Conservation (phyloP, 177 flowering plant genomes). For the Telopea speciosissima region DNA sequence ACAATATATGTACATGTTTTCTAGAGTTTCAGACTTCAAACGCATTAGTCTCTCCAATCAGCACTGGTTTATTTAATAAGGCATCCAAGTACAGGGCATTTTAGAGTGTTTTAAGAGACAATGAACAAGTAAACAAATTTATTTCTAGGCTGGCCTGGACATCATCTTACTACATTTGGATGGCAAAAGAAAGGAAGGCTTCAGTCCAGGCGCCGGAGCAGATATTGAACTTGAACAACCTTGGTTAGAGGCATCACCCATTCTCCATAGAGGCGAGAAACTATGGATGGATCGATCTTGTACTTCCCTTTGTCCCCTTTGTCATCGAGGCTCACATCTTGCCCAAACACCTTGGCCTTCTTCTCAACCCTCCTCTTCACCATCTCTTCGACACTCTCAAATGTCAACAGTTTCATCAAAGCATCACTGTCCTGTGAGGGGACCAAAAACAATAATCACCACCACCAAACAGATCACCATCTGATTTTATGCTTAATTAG, state of each 20-base stretch:
- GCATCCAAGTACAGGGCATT: neutral
- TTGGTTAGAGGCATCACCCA: slow-evolving; percentile 95
- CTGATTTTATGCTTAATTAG: neutral
- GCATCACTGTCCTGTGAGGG: slow-evolving; percentile 63
- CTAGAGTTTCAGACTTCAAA: no score
- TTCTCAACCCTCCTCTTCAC: slow-evolving; percentile 72
- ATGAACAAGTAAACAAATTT: neutral
- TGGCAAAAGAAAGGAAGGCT: neutral
- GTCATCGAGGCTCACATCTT: slow-evolving; percentile 42
- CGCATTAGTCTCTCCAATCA: neutral
- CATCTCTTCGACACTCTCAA: slow-evolving; percentile 55
- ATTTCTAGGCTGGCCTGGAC: neutral
- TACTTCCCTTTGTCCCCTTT: slow-evolving; percentile 15
- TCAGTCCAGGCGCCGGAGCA: slow-evolving; percentile 75
- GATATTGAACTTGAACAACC: slow-evolving; percentile 75
- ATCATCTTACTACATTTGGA: neutral
- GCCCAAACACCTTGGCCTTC: slow-evolving; percentile 75
- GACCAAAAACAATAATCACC: neutral
- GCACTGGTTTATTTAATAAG: neutral
- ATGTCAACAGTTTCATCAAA: slow-evolving; percentile 70
- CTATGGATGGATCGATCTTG: slow-evolving; percentile 64
- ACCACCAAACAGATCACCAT: neutral
- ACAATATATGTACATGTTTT: neutral
- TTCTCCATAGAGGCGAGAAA: slow-evolving; percentile 54
- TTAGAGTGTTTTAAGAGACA: neutral